phyloP scores from a whole-genome alignment of 2,329 filamentous ascomycete species.

The Tolypocladium pustulatum region DNA sequence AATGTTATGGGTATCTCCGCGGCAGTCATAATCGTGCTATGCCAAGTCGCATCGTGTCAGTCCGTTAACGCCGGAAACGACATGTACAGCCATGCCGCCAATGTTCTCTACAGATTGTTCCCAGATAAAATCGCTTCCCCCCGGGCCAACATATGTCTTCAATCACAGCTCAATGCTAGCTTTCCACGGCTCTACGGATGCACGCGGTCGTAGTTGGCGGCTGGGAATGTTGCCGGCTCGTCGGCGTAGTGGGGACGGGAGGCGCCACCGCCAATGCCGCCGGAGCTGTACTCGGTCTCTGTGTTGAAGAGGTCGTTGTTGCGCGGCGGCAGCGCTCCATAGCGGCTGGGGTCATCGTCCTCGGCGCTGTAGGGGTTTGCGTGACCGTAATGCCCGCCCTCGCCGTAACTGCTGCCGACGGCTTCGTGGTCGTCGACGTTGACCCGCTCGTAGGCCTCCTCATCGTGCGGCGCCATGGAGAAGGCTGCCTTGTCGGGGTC shows the following conservation, averaged over 20 bases:
- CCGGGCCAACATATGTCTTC: slow-evolving; percentile 7
- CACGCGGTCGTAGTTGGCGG: slow-evolving; percentile 45
- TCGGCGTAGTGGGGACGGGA: slow-evolving; percentile 33
- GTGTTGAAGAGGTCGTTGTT: slow-evolving; percentile 36
- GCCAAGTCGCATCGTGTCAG: not conserved
- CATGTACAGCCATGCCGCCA: slow-evolving; percentile 5
- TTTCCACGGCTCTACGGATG: slow-evolving; percentile 18
- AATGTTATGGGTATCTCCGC: slow-evolving; percentile 2
- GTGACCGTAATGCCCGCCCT: slow-evolving; percentile 23
- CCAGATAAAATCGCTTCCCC: slow-evolving; percentile 1
- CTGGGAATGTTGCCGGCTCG: slow-evolving; percentile 43
- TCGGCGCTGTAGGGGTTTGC: slow-evolving; percentile 27
- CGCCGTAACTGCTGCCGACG: slow-evolving; percentile 18
- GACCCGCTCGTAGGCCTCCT: slow-evolving; percentile 54
- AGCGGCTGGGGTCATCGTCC: slow-evolving; percentile 27
- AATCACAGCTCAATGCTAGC: not conserved
- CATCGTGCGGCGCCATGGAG: slow-evolving; percentile 55
- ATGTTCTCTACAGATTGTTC: slow-evolving; percentile 6
- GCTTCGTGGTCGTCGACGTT: slow-evolving; percentile 43
- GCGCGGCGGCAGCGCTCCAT: slow-evolving; percentile 25
- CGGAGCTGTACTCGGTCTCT: slow-evolving; percentile 36
- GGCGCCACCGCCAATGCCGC: slow-evolving; percentile 18
- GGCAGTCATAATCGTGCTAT: not conserved
- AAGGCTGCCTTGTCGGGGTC: slow-evolving; percentile 62
- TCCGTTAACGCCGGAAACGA: slow-evolving; percentile 4